A percentile compares a stretch with the other conserved stretches of the same genome.
Conservation (phyloP, 495 filamentous ascomycete genomes). For the Aspergillus sparsus region DNA sequence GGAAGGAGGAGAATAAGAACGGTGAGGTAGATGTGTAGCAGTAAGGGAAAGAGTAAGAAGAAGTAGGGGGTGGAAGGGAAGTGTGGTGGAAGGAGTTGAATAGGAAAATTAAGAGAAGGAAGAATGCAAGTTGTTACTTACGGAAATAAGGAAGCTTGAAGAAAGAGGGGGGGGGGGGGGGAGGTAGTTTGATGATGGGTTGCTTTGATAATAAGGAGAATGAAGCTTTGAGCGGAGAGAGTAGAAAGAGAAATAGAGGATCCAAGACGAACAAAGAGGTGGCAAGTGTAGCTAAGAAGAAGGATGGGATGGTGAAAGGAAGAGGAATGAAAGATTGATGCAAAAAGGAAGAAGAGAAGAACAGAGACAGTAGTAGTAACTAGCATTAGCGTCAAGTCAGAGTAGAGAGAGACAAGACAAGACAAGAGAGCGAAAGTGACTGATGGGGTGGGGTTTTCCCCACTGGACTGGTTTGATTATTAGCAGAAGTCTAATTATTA, state of each 20-base stretch:
- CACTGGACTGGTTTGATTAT: constrained; percentile 13
- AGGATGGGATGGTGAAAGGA: constrained; percentile 14
- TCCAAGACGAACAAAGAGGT: background rate
- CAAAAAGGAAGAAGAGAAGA: constrained; percentile 19
- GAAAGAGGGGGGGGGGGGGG: constrained; percentile 4
- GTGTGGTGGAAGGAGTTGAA: constrained; percentile 11
- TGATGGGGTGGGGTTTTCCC: constrained; percentile 15
- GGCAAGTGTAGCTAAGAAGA: background rate
- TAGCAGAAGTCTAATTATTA: constrained; percentile 14
- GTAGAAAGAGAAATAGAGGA: no score
- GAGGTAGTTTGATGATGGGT: background rate
- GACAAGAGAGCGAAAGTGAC: constrained; percentile 9
- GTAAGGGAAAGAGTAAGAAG: constrained; percentile 22
- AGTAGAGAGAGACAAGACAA: constrained; percentile 11
- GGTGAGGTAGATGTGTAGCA: constrained; percentile 18
- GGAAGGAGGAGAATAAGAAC: constrained; percentile 3
- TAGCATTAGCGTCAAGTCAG: constrained; percentile 19
- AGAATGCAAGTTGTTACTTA: background rate
- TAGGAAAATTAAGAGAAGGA: constrained; percentile 23
- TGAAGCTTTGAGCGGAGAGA: no score
- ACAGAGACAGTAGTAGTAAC: constrained; percentile 17
- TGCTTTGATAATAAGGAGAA: background rate
- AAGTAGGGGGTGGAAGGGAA: constrained; percentile 15
- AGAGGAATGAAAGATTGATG: constrained; percentile 12
- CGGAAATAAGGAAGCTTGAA: constrained; percentile 10